phyloP scores from a whole-genome alignment of 2,329 filamentous ascomycete species.

The Monosporascus cannonballus region DNA sequence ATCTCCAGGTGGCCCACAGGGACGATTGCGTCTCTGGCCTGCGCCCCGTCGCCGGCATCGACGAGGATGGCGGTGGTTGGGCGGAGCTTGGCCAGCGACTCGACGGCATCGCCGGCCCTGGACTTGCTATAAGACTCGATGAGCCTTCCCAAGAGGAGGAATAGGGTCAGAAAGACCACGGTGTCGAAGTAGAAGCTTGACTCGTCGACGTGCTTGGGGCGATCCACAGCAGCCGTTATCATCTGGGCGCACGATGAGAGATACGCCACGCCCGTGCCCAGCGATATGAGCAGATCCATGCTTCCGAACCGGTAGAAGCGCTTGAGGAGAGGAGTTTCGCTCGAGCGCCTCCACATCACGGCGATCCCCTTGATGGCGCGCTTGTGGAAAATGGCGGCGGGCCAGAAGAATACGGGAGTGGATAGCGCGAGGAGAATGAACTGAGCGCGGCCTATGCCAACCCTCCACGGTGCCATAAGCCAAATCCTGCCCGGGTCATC shows the following conservation, averaged over 20 bases:
- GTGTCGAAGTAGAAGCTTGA: constrained; percentile 79
- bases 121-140: constrained; percentile 90
- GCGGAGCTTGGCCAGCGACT: constrained; percentile 69
- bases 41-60: constrained; percentile 33
- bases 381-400: constrained; percentile 77
- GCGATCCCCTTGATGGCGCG: constrained; percentile 73
- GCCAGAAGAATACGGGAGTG: constrained; percentile 82
- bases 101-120: constrained; percentile 80
- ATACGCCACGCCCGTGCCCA: constrained; percentile 85
- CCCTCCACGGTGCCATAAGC: constrained; percentile 64
- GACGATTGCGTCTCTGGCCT: constrained; percentile 33
- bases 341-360: constrained; percentile 70
- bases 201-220: constrained; percentile 33
- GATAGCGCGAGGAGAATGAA: constrained; percentile 76
- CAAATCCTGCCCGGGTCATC: constrained; percentile 53
- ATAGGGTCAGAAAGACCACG: constrained; percentile 85
- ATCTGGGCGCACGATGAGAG: constrained; percentile 75
- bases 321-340: constrained; percentile 63
- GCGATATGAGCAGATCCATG: constrained; percentile 91
- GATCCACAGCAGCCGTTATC: constrained; percentile 51
- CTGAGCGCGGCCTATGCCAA: constrained; percentile 69
- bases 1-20: constrained; percentile 67
- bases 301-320: constrained; percentile 91
- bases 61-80: constrained; percentile 72
- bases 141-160: constrained; percentile 68